Evolutionary conservation across 2,329 filamentous ascomycete species (phyloP).

Genomic region (Alternaria brassicicola): DNA sequence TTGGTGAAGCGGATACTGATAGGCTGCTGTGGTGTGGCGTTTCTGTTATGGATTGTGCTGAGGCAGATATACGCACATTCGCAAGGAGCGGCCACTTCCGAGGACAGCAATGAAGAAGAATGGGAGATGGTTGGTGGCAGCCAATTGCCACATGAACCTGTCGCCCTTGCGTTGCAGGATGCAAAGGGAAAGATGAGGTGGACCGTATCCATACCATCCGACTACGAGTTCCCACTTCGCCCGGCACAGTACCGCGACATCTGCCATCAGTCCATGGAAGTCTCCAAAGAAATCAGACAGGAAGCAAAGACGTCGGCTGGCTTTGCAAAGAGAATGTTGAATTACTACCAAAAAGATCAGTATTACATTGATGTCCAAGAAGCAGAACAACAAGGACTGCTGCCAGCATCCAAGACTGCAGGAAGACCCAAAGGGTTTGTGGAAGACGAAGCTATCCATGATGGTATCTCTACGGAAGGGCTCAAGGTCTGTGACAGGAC

Average conservation of each 20-base stretch:
- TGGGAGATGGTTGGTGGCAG: conserved; percentile 72
- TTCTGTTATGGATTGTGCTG: conserved; percentile 60
- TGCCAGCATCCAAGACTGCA: conserved; percentile 56
- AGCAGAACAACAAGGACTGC: conserved; percentile 68
- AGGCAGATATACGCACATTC: conserved; percentile 39
- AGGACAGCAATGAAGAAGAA: conserved; percentile 47
- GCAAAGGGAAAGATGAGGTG: conserved; percentile 69
- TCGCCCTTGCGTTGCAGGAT: conserved; percentile 73
- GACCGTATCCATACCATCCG: conserved; percentile 79
- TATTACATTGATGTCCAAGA: conserved; percentile 78
- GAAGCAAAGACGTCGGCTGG: conserved; percentile 35
- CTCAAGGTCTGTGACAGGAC: conserved; percentile 68
- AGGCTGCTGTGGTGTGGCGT: conserved; percentile 56
- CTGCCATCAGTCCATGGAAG: conserved; percentile 69
- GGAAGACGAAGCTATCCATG: conserved; percentile 44
- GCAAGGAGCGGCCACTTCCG: conserved; percentile 19
- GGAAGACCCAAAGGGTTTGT: conserved; percentile 48
- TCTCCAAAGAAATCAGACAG: conserved; percentile 59
- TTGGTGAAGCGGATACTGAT: conserved; percentile 63
- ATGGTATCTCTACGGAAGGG: conserved; percentile 36
- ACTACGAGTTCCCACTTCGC: conserved; percentile 69
- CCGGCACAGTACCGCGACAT: conserved; percentile 72
- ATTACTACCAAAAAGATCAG: conserved; percentile 67
- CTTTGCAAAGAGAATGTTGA: conserved; percentile 44
- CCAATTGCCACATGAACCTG: conserved; percentile 72